Conservation (phyloP, 345 rosid species). For the Euphorbia tirucalli region DNA sequence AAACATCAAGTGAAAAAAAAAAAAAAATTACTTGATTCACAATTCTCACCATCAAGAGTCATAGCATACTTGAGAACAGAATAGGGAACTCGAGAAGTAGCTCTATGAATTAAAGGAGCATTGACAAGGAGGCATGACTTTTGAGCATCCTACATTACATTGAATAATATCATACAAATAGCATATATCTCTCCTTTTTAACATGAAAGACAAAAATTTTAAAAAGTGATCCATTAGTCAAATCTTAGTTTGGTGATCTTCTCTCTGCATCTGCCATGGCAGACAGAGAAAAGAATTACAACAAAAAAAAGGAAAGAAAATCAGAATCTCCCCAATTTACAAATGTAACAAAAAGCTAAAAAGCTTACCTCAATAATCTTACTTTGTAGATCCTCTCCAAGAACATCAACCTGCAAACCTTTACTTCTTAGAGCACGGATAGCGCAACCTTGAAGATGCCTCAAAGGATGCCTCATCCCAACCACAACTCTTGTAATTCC, state of each 20-base stretch:
- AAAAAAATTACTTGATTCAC: background rate
- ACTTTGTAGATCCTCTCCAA: conserved; percentile 82
- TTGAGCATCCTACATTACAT: conserved; percentile 60
- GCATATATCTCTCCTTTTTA: too few species aligned
- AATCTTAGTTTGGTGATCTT: background rate
- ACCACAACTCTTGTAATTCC: conserved; percentile 75
- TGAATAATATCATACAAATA: background rate
- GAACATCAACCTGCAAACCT: conserved; percentile 80
- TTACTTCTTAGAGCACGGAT: conserved; percentile 69
- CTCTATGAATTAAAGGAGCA: conserved; percentile 82
- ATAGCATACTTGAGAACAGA: conserved; percentile 95
- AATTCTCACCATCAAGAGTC: conserved; percentile 83
- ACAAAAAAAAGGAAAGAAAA: background rate
- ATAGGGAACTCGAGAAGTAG: conserved; percentile 78
- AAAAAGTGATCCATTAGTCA: background rate
- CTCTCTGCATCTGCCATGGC: background rate
- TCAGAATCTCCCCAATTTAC: too few species aligned
- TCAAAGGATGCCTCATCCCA: conserved; percentile 86
- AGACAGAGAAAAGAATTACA: background rate
- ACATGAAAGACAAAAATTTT: too few species aligned
- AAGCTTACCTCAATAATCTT: conserved; percentile 67
- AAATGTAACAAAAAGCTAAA: background rate
- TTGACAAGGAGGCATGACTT: conserved; percentile 80
- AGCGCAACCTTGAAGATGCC: conserved; percentile 85
- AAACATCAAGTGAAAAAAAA: conserved; percentile 8